Evolutionary conservation across 306 rosid genomes (phyloP), one percentile per base, ranked within the genome.

Genomic region (Fagus sylvatica): DNA sequence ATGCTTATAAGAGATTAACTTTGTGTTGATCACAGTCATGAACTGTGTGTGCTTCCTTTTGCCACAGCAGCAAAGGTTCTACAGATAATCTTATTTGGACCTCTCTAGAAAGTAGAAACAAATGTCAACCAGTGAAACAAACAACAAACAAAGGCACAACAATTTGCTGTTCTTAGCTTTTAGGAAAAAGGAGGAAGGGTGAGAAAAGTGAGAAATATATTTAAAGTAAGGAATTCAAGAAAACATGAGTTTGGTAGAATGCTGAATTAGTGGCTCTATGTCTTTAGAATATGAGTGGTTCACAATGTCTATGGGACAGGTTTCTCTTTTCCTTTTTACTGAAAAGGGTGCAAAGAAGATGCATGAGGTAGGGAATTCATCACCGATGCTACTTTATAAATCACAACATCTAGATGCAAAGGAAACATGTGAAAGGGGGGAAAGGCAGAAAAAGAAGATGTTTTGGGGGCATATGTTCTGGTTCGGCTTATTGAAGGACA

Each of bases 21-120:
- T 70, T 69, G 30, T 11, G 76, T 60, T 74, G 49, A 77, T 60
- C 28, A 22, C 28, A 48, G 74, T 62, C 37, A 53, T 9, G 41
- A 77, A 79, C 28, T 22, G 7, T 34, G 41, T 46, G 60, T n/a
- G 41, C 43, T 65, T 57, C 68, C 42, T 34, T 48, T 64, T 37
- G 34, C 28, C 39, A 4, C 69, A 74, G 49, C 59, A 78, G 60
- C 6, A 69, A 85, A 42, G 76, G 62, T 43, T 15, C 69, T 49
- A 82, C 55, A 61, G 53, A 42, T 39, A 64, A 71, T 70, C 70
- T 33, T 69, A 22, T 22, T 22, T 22, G 28, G 28, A 22, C 28
- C 28, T 22, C 28, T 22, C 28, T 22, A 22, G 28, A 22, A 22
- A 22, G 28, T 22, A 22, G 28, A 22, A 22, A 22, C 28, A 22